Conservation (phyloP, 805 yeast species). For the Clavispora vitiphila region DNA sequence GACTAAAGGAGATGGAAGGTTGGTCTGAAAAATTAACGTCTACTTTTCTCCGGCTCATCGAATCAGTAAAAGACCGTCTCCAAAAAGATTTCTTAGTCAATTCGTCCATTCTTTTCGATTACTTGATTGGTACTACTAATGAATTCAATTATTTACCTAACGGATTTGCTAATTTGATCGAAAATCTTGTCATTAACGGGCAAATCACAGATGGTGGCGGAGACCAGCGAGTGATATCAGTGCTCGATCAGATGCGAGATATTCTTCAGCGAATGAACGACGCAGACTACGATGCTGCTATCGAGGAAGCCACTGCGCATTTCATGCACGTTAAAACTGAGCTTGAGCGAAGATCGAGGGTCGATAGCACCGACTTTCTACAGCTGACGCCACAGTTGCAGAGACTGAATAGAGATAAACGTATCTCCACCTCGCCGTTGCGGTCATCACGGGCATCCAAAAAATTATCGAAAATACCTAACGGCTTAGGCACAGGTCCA, state of each 20-base stretch:
- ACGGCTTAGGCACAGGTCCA: constrained; percentile 1
- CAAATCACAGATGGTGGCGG: not conserved
- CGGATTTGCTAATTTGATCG: constrained; percentile 3
- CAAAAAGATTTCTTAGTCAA: constrained; percentile 52
- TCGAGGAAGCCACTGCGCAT: constrained; percentile 25
- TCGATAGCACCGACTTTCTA: not conserved
- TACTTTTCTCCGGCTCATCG: constrained; percentile 37
- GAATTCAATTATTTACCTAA: constrained; percentile 9
- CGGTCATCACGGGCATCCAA: constrained; percentile 18
- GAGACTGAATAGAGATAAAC: constrained; percentile 14
- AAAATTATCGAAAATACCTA: constrained; percentile 12
- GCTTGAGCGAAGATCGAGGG: not conserved
- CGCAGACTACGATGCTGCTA: constrained; percentile 28
- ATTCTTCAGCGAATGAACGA: constrained; percentile 8
- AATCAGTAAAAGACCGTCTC: constrained; percentile 41
- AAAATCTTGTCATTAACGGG: not conserved
- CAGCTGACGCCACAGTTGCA: not conserved
- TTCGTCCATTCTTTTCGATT: constrained; percentile 54
- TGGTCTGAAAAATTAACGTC: constrained; percentile 49
- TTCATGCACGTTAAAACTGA: constrained; percentile 19
- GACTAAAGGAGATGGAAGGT: constrained; percentile 47
- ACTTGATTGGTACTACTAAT: constrained; percentile 27
- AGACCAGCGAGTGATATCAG: not conserved
- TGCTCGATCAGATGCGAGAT: constrained; percentile 1
- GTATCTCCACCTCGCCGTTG: constrained; percentile 24